These are phyloP conservation scores for Ceratobasidium theobromae DNA, from an alignment of 1,284 basidiomycete genomes.

Conservation along the genomic window DNA sequence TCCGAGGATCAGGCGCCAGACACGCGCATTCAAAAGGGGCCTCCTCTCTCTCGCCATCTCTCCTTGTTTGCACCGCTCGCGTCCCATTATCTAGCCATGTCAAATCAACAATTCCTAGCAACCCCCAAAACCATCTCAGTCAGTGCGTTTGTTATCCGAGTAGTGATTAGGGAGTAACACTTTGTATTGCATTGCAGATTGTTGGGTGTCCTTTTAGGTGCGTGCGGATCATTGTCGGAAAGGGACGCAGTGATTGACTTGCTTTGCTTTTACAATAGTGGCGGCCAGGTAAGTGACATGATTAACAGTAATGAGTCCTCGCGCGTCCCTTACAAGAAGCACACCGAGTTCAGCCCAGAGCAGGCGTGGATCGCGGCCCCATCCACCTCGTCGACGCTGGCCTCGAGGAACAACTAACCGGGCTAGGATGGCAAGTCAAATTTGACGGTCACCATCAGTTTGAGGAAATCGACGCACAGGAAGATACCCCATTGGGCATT, in stretches of 20 bases:
- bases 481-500: slow-evolving; percentile 81
- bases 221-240: slow-evolving; percentile 35
- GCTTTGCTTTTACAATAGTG: slow-evolving; percentile 38
- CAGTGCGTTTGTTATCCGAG: slow-evolving; percentile 42
- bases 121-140: slow-evolving; percentile 71
- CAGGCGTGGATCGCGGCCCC: slow-evolving; percentile 90
- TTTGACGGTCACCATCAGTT: slow-evolving; percentile 91
- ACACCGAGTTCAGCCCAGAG: slow-evolving; percentile 54
- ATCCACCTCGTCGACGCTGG: slow-evolving; percentile 85
- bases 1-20: slow-evolving; percentile 13
- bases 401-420: slow-evolving; percentile 70
- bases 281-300: slow-evolving; percentile 42
- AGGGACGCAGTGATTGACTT: slow-evolving; percentile 23
- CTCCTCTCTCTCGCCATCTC: background rate
- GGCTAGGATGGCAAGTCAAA: slow-evolving; percentile 85
- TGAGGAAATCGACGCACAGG: slow-evolving; percentile 65
- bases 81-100: slow-evolving; percentile 18
- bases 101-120: slow-evolving; percentile 52
- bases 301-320: background rate
- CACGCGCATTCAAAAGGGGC: slow-evolving; percentile 6
- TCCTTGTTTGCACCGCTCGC: background rate
- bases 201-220: slow-evolving; percentile 76
- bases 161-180: slow-evolving; percentile 14
- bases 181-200: slow-evolving; percentile 48
- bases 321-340: background rate